Percentiles rank a stretch among this genome's conserved stretches.
phyloP scores from a whole-genome alignment of 129 eudicot species.

The Chrysanthemum seticuspe region DNA sequence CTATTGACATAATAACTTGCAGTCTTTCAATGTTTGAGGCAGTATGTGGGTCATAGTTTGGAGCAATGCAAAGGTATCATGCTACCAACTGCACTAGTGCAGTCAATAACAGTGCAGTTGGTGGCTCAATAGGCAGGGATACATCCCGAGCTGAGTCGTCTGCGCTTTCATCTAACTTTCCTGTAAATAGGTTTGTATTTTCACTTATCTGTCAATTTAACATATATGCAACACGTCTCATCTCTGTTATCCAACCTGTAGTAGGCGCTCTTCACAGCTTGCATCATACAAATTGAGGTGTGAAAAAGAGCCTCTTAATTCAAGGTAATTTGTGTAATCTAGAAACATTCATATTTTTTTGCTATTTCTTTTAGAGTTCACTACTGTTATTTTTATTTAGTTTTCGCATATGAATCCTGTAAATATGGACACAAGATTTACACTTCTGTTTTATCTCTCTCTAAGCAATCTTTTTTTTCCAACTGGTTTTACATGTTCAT shows the following conservation, averaged over 20 bases:
- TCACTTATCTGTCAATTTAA: background rate
- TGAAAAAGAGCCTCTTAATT: constrained; percentile 87
- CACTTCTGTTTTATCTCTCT: background rate
- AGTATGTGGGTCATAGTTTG: constrained; percentile 86
- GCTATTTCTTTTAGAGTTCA: background rate
- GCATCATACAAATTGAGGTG: constrained; percentile 83
- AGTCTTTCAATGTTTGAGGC: constrained; percentile 70
- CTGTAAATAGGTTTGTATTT: constrained; percentile 44
- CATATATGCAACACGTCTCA: background rate
- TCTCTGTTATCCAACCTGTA: constrained; percentile 1
- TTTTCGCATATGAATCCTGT: background rate
- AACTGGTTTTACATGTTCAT: background rate
- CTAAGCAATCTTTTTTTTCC: background rate
- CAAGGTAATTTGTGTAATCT: constrained; percentile 57
- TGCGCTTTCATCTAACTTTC: constrained; percentile 56
- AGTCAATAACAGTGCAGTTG: constrained; percentile 77
- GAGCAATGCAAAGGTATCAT: constrained; percentile 99
- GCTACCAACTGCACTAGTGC: constrained; percentile 94
- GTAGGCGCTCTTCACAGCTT: constrained; percentile 67
- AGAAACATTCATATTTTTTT: background rate
- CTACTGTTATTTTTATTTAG: background rate
- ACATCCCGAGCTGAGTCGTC: constrained; percentile 71
- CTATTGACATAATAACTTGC: constrained; percentile 25
- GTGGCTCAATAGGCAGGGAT: constrained; percentile 76
- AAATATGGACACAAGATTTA: background rate